Evolutionary conservation across 768 basidiomycete genomes (phyloP).

Genomic region (Termitomyces sp.): DNA sequence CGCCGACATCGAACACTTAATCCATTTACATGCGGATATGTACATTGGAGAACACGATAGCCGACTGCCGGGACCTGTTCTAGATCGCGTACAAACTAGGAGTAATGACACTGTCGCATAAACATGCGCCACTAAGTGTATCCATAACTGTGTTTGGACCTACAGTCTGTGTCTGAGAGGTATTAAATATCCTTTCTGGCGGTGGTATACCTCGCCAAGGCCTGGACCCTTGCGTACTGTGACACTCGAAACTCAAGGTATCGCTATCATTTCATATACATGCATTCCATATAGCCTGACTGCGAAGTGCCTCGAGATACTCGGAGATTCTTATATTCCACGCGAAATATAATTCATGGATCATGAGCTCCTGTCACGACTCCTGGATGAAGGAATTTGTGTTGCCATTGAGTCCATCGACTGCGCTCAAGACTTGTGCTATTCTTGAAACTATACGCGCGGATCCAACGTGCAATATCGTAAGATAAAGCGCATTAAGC

Average conservation of each 20-base stretch:
- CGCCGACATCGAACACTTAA: slow-evolving; percentile 29
- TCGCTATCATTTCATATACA: neutral
- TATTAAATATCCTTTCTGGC: neutral
- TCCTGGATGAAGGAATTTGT: no score
- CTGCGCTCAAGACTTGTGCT: no score
- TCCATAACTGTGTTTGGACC: neutral
- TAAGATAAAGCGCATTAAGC: neutral
- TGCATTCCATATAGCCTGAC: neutral
- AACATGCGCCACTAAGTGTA: neutral
- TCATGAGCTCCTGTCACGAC: neutral
- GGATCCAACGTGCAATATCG: neutral
- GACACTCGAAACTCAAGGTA: neutral
- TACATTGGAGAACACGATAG: slow-evolving; percentile 29
- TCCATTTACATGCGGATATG: slow-evolving; percentile 40
- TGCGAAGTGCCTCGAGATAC: neutral
- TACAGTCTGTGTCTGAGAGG: neutral
- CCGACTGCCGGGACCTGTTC: neutral
- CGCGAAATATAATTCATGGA: neutral
- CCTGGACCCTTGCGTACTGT: neutral
- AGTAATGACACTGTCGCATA: neutral
- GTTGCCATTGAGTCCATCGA: no score
- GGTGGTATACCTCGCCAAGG: neutral
- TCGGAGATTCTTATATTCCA: neutral
- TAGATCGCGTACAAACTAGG: neutral
- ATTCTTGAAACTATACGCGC: neutral